These are phyloP conservation scores for Geotrichum klebahnii DNA, from an alignment of 1,139 yeast genomes.

Conservation along the genomic window DNA sequence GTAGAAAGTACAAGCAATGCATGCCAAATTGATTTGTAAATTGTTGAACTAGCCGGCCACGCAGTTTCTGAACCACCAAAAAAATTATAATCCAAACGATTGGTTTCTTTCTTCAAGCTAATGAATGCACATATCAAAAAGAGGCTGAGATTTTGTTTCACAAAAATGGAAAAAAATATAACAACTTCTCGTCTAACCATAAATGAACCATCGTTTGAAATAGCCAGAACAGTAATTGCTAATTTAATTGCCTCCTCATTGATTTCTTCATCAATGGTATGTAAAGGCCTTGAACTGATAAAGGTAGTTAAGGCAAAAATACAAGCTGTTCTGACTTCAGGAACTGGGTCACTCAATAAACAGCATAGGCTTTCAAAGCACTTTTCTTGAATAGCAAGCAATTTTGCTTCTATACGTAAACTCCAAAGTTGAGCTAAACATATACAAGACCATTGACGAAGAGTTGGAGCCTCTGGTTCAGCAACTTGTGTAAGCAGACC, in stretches of 20 bases:
- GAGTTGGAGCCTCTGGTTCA: conserved; percentile 72
- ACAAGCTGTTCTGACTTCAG: conserved; percentile 89
- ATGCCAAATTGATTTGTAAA: conserved; percentile 86
- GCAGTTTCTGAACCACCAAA: conserved; percentile 50
- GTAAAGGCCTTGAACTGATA: conserved; percentile 46
- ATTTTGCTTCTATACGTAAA: conserved; percentile 69
- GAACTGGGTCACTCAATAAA: conserved; percentile 79
- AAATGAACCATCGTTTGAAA: conserved; percentile 81
- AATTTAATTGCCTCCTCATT: conserved; percentile 45
- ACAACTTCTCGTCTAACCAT: conserved; percentile 82
- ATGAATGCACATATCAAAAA: conserved; percentile 85
- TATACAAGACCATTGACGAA: conserved; percentile 88
- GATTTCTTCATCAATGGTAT: conserved; percentile 33
- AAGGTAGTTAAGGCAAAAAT: conserved; percentile 70
- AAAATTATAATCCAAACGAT: conserved; percentile 48
- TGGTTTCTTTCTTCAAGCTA: conserved; percentile 77
- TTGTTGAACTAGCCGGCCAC: conserved; percentile 49
- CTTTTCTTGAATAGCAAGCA: conserved; percentile 65
- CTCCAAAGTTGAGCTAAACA: conserved; percentile 75
- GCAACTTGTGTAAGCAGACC: conserved; percentile 66
- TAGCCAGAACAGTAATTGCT: conserved; percentile 45
- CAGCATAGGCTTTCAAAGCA: conserved; percentile 54
- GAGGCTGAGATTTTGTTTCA: conserved; percentile 63
- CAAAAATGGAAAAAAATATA: conserved; percentile 70
- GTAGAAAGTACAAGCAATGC: conserved; percentile 73